phyloP scores from a whole-genome alignment of 495 filamentous ascomycete species.

The Tuber umbilicatum region DNA sequence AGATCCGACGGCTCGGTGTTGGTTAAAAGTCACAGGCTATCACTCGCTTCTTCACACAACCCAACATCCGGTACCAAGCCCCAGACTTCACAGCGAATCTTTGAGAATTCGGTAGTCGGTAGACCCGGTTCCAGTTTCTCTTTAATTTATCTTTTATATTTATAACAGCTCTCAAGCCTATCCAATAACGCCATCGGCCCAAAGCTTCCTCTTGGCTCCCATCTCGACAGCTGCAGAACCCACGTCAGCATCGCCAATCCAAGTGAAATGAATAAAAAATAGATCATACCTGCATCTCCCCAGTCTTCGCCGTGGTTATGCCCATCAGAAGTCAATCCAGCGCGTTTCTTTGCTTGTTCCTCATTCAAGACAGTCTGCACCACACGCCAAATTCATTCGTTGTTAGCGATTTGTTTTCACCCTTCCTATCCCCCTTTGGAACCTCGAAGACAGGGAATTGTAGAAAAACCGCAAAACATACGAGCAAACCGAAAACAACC shows the following conservation, averaged over 20 bases:
- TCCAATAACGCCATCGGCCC: slow-evolving; percentile 58
- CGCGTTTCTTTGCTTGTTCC: slow-evolving; percentile 76
- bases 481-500: slow-evolving; percentile 81
- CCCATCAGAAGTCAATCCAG: slow-evolving; percentile 60
- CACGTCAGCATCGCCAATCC: slow-evolving; percentile 44
- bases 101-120: not conserved
- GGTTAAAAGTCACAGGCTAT: not conserved
- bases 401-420: not conserved
- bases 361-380: slow-evolving; percentile 68
- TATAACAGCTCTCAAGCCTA: slow-evolving; percentile 19
- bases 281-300: slow-evolving; percentile 55
- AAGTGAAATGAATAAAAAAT: slow-evolving; percentile 39
- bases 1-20: not conserved
- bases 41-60: not conserved
- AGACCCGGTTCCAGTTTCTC: not conserved
- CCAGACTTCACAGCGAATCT: not conserved
- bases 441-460: not conserved
- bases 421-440: not conserved
- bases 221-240: slow-evolving; percentile 60
- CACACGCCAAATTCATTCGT: not conserved
- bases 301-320: slow-evolving; percentile 88
- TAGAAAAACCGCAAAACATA: slow-evolving; percentile 6
- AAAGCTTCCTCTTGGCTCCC: slow-evolving; percentile 61
- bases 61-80: not conserved
- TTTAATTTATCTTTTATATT: not conserved